Evolutionary conservation across 2,329 filamentous ascomycete genomes (phyloP).

Genomic region (Phyllosticta ampelicida): DNA sequence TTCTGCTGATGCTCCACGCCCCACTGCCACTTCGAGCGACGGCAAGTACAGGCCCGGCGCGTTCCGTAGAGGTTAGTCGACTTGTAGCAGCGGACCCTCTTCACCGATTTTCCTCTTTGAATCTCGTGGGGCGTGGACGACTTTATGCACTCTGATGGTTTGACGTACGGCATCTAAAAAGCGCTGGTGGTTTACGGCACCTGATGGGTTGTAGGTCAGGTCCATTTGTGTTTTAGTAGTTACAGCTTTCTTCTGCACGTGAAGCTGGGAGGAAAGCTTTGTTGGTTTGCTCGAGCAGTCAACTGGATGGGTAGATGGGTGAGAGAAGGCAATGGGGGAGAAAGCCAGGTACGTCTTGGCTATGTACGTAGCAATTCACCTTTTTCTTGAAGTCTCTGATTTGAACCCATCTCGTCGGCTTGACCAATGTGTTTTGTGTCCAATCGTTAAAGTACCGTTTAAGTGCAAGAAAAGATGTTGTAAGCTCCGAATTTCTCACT

Average conservation of each 20-base stretch:
- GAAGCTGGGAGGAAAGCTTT: neutral
- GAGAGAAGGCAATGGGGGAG: neutral
- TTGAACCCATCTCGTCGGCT: neutral
- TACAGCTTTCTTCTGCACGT: neutral
- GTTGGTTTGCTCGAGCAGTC: neutral
- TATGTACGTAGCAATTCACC: neutral
- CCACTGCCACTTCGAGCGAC: slow-evolving; percentile 16
- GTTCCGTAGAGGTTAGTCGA: slow-evolving; percentile 15
- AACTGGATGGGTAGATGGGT: neutral
- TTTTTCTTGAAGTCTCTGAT: neutral
- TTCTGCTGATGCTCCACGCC: slow-evolving; percentile 4
- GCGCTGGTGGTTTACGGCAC: neutral
- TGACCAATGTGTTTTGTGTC: neutral
- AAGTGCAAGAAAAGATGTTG: no score
- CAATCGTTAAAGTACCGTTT: no score
- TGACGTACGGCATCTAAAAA: neutral
- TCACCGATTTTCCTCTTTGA: neutral
- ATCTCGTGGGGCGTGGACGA: neutral
- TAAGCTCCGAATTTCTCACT: no score
- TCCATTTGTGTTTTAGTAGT: neutral
- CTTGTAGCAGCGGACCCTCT: neutral
- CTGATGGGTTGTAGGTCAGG: neutral
- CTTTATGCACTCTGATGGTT: neutral
- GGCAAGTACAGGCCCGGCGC: slow-evolving; percentile 32
- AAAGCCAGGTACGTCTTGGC: neutral